Percentiles rank a stretch among this genome's conserved stretches.
phyloP scores from a whole-genome alignment of 768 basidiomycete species.

The Amanita subjunquillea region DNA sequence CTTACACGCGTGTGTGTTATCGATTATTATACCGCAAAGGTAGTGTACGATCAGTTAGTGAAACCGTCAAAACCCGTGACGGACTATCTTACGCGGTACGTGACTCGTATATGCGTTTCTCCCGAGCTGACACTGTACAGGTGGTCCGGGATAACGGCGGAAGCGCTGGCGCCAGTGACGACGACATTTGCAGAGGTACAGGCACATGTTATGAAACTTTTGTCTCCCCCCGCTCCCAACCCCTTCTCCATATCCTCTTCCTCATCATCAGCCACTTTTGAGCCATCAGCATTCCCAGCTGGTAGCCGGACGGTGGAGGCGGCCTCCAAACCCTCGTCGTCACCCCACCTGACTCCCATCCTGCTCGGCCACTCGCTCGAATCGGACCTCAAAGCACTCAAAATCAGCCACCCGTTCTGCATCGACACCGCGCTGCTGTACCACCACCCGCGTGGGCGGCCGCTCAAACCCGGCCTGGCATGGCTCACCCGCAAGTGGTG shows the following conservation, averaged over 20 bases:
- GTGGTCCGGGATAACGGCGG: slow-evolving; percentile 90
- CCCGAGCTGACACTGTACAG: slow-evolving; percentile 22
- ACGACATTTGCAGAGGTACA: slow-evolving; percentile 80
- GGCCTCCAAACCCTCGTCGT: slow-evolving; percentile 8
- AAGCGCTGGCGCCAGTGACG: slow-evolving; percentile 54
- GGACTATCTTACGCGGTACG: slow-evolving; percentile 88
- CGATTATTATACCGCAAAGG: slow-evolving; percentile 59
- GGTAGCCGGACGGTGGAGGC: too few species aligned
- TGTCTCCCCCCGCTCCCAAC: slow-evolving; percentile 25
- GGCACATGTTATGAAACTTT: slow-evolving; percentile 48
- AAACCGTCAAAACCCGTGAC: slow-evolving; percentile 76
- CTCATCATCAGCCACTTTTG: slow-evolving; percentile 2
- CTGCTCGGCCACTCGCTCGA: slow-evolving; percentile 94
- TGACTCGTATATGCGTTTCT: background rate
- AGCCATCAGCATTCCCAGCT: too few species aligned
- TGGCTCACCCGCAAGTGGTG: slow-evolving; percentile 97
- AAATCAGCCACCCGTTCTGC: slow-evolving; percentile 75
- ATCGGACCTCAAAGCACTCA: slow-evolving; percentile 84
- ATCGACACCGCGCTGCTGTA: slow-evolving; percentile 88
- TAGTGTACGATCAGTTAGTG: slow-evolving; percentile 84
- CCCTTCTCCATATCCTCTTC: slow-evolving; percentile 25
- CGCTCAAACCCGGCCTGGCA: slow-evolving; percentile 91
- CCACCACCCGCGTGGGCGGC: slow-evolving; percentile 89
- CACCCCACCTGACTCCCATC: slow-evolving; percentile 44
- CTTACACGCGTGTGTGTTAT: slow-evolving; percentile 80